Conservation (phyloP, 78 protist genomes). For the slime mould (Dictyostelium discoideum) region DNA sequence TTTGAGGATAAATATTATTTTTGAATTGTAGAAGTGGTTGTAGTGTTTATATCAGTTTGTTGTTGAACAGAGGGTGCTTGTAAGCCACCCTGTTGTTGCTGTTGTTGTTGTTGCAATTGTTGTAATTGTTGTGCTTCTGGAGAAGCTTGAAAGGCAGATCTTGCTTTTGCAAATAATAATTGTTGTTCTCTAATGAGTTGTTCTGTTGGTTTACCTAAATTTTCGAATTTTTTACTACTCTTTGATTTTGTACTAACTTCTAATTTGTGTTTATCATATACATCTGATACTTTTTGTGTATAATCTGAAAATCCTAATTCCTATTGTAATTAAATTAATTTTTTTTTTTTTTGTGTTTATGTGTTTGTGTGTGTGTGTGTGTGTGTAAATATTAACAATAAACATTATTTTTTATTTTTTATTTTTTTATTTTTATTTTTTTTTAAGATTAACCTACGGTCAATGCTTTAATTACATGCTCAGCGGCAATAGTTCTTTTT, state of each 20-base stretch:
- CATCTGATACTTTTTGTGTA: conserved; percentile 69
- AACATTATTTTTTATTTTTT: too few relatives aligned
- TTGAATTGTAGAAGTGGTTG: neutral
- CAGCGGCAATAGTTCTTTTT: conserved; percentile 55
- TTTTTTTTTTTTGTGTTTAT: too few relatives aligned
- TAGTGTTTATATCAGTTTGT: neutral
- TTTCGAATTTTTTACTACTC: conserved; percentile 38
- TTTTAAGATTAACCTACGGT: conserved; percentile 1
- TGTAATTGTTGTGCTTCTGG: conserved; percentile 18
- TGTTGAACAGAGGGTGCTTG: neutral
- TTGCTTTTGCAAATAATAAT: conserved; percentile 52
- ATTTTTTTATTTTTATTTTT: too few relatives aligned
- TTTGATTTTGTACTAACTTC: conserved; percentile 52
- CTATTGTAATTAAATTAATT: neutral
- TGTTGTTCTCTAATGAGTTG: conserved; percentile 58
- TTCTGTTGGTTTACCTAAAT: conserved; percentile 46
- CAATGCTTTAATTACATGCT: conserved; percentile 68
- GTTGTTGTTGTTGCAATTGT: conserved; percentile 26
- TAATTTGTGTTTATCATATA: conserved; percentile 59
- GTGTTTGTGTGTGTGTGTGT: too few relatives aligned
- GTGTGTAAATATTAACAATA: too few relatives aligned
- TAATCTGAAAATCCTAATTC: conserved; percentile 66
- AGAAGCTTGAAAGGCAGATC: conserved; percentile 19
- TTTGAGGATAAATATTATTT: neutral
- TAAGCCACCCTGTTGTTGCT: neutral